phyloP scores from a whole-genome alignment of 2,329 filamentous ascomycete species.

The Calonectria fujianensis region DNA sequence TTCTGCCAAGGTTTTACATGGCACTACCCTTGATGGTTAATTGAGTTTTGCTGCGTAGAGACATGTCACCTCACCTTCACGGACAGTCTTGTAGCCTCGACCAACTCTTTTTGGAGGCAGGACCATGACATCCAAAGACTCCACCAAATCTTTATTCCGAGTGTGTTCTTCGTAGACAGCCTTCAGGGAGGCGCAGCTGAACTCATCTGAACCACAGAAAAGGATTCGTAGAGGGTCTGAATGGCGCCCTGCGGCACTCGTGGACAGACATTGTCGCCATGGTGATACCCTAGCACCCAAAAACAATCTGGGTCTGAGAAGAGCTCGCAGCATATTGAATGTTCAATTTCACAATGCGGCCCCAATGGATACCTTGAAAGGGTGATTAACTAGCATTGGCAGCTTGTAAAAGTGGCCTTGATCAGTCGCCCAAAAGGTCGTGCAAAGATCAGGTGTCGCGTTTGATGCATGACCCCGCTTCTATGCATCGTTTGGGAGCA shows the following conservation, averaged over 20 bases:
- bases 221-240: constrained; percentile 85
- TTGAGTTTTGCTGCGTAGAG: not conserved
- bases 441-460: constrained; percentile 48
- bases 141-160: constrained; percentile 73
- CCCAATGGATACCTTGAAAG: not conserved
- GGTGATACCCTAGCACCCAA: constrained; percentile 35
- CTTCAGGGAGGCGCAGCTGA: constrained; percentile 86
- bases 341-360: not conserved
- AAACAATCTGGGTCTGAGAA: constrained; percentile 35
- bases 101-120: constrained; percentile 86
- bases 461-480: constrained; percentile 60
- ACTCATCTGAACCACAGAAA: constrained; percentile 95
- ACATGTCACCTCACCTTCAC: constrained; percentile 72
- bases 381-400: not conserved
- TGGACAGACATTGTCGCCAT: constrained; percentile 48
- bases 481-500: constrained; percentile 54
- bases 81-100: constrained; percentile 81
- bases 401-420: not conserved
- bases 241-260: constrained; percentile 35
- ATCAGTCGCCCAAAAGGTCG: constrained; percentile 5
- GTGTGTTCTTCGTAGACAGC: constrained; percentile 79
- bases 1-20: constrained; percentile 80
- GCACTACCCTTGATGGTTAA: constrained; percentile 72
- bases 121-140: constrained; percentile 90
- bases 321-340: constrained; percentile 47